Conservation (phyloP, 2,329 filamentous ascomycete species). For the Sordariomycetes sp. region DNA sequence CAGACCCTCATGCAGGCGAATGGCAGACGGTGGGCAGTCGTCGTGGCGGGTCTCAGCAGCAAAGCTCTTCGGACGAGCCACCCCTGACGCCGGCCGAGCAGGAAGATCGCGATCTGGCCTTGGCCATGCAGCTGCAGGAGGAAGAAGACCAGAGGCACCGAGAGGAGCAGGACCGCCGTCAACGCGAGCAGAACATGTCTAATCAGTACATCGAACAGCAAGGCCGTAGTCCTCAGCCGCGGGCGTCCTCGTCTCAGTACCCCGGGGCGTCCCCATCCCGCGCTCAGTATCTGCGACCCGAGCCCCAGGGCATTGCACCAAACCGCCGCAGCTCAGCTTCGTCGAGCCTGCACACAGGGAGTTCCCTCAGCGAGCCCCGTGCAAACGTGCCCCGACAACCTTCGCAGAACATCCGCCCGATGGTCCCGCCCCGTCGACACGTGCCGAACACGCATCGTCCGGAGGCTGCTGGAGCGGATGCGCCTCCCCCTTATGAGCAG, state of each 20-base stretch:
- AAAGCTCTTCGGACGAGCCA: constrained; percentile 2
- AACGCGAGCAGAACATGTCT: constrained; percentile 58
- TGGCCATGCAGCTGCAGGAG: constrained; percentile 88
- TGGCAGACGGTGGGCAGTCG: constrained; percentile 46
- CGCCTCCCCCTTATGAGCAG: constrained; percentile 50
- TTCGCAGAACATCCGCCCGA: constrained; percentile 5
- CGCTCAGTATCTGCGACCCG: too few relatives aligned
- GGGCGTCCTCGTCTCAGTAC: too few relatives aligned
- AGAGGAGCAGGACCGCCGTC: constrained; percentile 52
- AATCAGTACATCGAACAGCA: constrained; percentile 64
- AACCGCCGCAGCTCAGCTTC: constrained; percentile 14
- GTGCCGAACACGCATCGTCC: constrained; percentile 22
- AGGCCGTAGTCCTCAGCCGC: too few relatives aligned
- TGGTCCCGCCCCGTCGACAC: constrained; percentile 24
- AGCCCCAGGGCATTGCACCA: constrained; percentile 6
- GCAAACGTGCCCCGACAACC: constrained; percentile 4
- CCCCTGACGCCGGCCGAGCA: constrained; percentile 34
- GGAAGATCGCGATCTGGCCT: constrained; percentile 78
- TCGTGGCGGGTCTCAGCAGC: constrained; percentile 16
- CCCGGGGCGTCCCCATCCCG: too few relatives aligned
- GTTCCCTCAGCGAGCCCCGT: constrained; percentile 1
- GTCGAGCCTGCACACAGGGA: background rate
- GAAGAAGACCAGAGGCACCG: constrained; percentile 78
- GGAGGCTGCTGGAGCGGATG: constrained; percentile 35
- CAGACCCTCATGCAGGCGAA: constrained; percentile 18